These are phyloP conservation scores for Fraxinus albicans DNA, from an alignment of 305 asterid genomes.

Conservation along the genomic window DNA sequence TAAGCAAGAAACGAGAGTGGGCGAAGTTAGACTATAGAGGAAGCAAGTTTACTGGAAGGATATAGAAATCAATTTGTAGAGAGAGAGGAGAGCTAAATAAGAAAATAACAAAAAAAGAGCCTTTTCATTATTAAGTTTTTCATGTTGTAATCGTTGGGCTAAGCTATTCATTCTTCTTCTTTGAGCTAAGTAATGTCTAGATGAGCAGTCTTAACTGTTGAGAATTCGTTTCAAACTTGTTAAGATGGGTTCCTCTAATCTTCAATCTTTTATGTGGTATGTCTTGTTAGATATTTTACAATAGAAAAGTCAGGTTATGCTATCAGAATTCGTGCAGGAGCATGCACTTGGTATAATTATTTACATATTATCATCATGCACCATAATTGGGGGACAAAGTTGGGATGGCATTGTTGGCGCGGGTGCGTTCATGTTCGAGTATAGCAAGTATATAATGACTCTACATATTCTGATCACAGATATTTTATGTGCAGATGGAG, in stretches of 20 bases:
- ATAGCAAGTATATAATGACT: not conserved
- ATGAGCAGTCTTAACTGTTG: not conserved
- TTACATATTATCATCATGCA: not conserved
- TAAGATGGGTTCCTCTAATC: not conserved
- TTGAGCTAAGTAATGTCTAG: not conserved
- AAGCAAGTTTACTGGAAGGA: not conserved
- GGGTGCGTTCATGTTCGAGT: not conserved
- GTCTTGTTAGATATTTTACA: not conserved
- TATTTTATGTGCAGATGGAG: slow-evolving; percentile 67
- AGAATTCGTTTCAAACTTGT: not conserved
- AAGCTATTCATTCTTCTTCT: not conserved
- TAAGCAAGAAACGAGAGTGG: not conserved
- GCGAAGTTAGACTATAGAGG: not conserved
- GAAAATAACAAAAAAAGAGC: not conserved
- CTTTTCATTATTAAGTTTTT: not conserved
- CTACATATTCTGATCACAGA: slow-evolving; percentile 17
- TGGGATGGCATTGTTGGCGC: not conserved
- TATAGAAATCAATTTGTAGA: not conserved
- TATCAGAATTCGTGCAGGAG: not conserved
- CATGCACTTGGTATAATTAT: not conserved
- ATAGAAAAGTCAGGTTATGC: not conserved
- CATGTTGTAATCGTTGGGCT: not conserved
- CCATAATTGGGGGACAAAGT: not conserved
- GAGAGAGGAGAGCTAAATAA: not conserved
- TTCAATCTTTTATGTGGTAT: not conserved